Evolutionary conservation across 352 stramenopile genomes (phyloP), one percentile per base, ranked within the genome.

Genomic region (Phytopythium chamaehyphon): DNA sequence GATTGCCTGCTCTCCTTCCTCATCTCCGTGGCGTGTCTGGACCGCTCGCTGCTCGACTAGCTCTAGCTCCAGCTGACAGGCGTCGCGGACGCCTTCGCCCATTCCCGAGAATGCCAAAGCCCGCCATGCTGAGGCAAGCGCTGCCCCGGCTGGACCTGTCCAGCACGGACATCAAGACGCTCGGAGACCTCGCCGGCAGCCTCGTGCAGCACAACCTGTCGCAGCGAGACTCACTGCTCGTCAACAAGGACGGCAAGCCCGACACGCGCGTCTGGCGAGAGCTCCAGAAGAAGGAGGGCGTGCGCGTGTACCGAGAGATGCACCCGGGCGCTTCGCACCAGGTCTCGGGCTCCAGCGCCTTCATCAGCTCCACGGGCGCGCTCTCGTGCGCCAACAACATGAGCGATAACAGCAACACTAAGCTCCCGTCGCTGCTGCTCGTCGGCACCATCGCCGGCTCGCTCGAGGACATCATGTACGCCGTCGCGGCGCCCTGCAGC

Each of bases 381-480:
- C 35, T 58, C 4, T 64, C 62, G 26, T 67, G 70, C 55, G 54
- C 49, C 46, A 40, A 56, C 28, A 55, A 52, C 15, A 26, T 55
- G n/a, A 23, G 22, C 33, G 47, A 59, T 2, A 42, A 50, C 14
- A 55, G 61, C 22, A 16, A 61, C 39, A 51, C 51, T 6, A 58
- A 47, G 1, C 61, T 73, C 23, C 55, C 61, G 24, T 73, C 60
- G 8, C 47, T 80, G 10, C 48, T 73, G 24, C 57, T 72, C 40
- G 10, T 70, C 3, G 69, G 63, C 21, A 71, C 55, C 6, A 42
- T 79, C 7, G 69, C 54, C 5, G 74, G 74, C 1, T 71, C 42
- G 21, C 49, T 85, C 22, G 71, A 78, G 40, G 74, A 85, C 52
- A 53, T 83, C 53, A 78, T 83, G 69, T 87, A 83, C 49, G 69